Evolutionary conservation across 176 grass and related monocot species (phyloP), one percentile per base, ranked within the genome.

Genomic region (Cocos nucifera): DNA sequence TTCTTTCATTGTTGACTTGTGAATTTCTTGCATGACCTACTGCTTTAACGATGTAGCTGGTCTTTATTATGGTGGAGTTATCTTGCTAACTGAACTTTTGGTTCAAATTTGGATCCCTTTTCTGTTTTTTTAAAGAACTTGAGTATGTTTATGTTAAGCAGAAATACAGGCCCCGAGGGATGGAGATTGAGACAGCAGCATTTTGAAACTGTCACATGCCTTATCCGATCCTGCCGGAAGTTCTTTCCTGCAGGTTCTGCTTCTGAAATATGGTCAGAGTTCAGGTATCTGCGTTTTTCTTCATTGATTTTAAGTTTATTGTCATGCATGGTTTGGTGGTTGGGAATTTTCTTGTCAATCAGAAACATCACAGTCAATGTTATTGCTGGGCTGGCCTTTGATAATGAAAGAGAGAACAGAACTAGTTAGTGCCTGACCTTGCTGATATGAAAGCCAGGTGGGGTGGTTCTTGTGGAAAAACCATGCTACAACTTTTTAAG

Each of bases 151-250:
- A n/a, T 26, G 22, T 17, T 39, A 25, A 56, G 19, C 86, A 97
- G 92, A 78, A 97, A 97, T 66, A 88, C 82, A 69, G 92, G 92
- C 16, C 92, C 92, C 67, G 92, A 97, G 79, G 92, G 92, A 62
- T 97, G 92, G 92, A 88, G 85, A 75, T 57, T 97, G 77, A 80
- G 73, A 26, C 79, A 97, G 56, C 70, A 75, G 57, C 92, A 91
- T 78, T 90, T 97, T 19, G 81, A 97, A 54, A 88, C 84, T 32
- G 70, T 91, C 51, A 91, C 87, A 35, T 72, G 78, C 5, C 82
- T 91, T 78, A 76, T 88, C 58, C 80, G 76, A 65, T 72, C 83
- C 57, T 91, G 80, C 67, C 72, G 87, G 67, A 87, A 54, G 69
- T 90, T 88, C 63, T 96, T 97, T 73, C 81, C 81, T 79, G 83